Percentiles rank a stretch among this genome's conserved stretches.
These are phyloP conservation scores for Sclerotiophoma versabilis DNA, from an alignment of 2,329 filamentous ascomycete species.

Conservation along the genomic window DNA sequence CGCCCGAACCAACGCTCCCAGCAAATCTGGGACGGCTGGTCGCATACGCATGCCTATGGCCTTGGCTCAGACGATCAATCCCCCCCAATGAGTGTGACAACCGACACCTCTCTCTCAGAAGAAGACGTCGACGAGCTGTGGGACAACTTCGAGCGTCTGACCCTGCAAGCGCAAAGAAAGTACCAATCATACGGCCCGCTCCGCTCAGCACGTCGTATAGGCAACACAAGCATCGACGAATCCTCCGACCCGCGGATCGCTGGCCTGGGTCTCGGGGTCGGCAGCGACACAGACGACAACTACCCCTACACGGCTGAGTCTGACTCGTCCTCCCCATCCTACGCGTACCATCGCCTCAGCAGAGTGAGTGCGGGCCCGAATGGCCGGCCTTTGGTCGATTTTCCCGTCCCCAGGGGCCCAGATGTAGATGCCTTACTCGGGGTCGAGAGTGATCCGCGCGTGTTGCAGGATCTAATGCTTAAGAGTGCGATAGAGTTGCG, in stretches of 20 bases:
- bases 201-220: constrained; percentile 25
- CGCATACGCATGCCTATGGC: constrained; percentile 41
- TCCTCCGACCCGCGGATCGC: background rate
- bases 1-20: constrained; percentile 38
- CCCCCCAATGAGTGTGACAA: constrained; percentile 40
- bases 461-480: constrained; percentile 38
- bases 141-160: constrained; percentile 40
- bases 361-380: constrained; percentile 40
- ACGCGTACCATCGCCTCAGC: constrained; percentile 23
- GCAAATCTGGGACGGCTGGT: constrained; percentile 45
- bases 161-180: constrained; percentile 22
- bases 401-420: constrained; percentile 42
- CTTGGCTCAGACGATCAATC: constrained; percentile 42
- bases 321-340: constrained; percentile 20
- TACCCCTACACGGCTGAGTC: constrained; percentile 28
- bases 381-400: constrained; percentile 44
- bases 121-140: constrained; percentile 48
- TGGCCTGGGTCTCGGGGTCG: constrained; percentile 18
- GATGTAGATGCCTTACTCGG: constrained; percentile 37
- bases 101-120: constrained; percentile 42
- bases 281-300: constrained; percentile 33
- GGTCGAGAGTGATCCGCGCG: constrained; percentile 23
- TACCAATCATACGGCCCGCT: constrained; percentile 21
- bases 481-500: constrained; percentile 41
- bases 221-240: constrained; percentile 26